phyloP scores from a whole-genome alignment of 108 stramenopile genomes.

The Discostella pseudostelligera region DNA sequence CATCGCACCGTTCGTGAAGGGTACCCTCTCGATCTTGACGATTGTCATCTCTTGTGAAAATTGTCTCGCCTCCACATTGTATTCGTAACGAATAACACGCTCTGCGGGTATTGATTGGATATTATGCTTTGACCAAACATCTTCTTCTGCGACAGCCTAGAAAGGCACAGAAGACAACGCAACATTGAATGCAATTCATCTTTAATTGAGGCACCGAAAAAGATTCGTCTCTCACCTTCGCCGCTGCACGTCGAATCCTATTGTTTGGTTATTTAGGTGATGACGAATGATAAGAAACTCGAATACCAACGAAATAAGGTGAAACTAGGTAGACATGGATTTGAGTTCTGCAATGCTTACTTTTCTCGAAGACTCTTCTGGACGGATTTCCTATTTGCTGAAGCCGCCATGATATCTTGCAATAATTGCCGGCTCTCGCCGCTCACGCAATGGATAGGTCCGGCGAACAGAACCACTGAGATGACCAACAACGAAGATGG shows the following conservation, averaged over 20 bases:
- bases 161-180: not conserved
- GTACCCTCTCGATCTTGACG: conserved; percentile 65
- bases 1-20: conserved; percentile 84
- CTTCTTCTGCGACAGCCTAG: conserved; percentile 54
- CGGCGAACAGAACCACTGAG: too few species aligned
- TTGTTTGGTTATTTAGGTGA: too few species aligned
- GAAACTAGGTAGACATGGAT: not conserved
- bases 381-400: conserved; percentile 13
- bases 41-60: conserved; percentile 67
- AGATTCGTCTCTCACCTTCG: conserved; percentile 7
- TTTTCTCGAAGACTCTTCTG: conserved; percentile 33
- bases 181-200: not conserved
- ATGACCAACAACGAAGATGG: too few species aligned
- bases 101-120: conserved; percentile 70
- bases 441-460: too few species aligned
- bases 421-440: too few species aligned
- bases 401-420: not conserved
- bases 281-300: not conserved
- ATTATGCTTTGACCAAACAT: conserved; percentile 69
- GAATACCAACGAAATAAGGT: not conserved
- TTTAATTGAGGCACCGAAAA: too few species aligned
- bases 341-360: not conserved
- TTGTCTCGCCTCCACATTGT: conserved; percentile 55
- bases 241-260: conserved; percentile 26
- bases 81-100: conserved; percentile 69